Evolutionary conservation across 768 basidiomycete genomes (phyloP).

Genomic region (Dacryopinax spathularia): DNA sequence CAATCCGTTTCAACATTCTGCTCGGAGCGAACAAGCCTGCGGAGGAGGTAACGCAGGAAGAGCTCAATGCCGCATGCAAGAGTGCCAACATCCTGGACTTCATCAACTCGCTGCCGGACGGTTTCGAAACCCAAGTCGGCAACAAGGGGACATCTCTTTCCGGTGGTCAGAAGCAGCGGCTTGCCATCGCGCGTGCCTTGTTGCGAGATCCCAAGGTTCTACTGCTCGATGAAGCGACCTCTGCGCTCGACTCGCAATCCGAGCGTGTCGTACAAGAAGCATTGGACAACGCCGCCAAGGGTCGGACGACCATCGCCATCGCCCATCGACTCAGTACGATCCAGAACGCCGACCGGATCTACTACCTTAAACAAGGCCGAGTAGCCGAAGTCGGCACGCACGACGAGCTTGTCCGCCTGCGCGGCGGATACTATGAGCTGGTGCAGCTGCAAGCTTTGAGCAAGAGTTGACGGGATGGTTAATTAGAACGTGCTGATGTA

Average conservation of each 20-base stretch:
- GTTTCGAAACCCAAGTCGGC: conserved; percentile 45
- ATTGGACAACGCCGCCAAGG: conserved; percentile 15
- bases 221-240: conserved; percentile 40
- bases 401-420: conserved; percentile 45
- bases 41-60: conserved; percentile 30
- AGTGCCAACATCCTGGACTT: conserved; percentile 33
- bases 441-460: conserved; percentile 67
- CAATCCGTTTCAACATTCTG: conserved; percentile 30
- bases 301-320: conserved; percentile 15
- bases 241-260: conserved; percentile 77
- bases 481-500: too few relatives aligned
- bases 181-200: conserved; percentile 34
- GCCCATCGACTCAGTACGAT: conserved; percentile 16
- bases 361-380: conserved; percentile 76
- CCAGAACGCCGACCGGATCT: conserved; percentile 24
- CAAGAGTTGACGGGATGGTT: conserved; percentile 15
- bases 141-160: conserved; percentile 82
- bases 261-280: conserved; percentile 81
- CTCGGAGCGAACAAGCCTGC: conserved; percentile 51
- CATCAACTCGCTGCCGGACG: conserved; percentile 17
- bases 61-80: conserved; percentile 27
- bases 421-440: conserved; percentile 59
- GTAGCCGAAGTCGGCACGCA: conserved; percentile 82
- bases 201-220: conserved; percentile 23
- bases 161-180: conserved; percentile 65